Conservation (phyloP, 495 filamentous ascomycete genomes). For the Penicillium odoratum region DNA sequence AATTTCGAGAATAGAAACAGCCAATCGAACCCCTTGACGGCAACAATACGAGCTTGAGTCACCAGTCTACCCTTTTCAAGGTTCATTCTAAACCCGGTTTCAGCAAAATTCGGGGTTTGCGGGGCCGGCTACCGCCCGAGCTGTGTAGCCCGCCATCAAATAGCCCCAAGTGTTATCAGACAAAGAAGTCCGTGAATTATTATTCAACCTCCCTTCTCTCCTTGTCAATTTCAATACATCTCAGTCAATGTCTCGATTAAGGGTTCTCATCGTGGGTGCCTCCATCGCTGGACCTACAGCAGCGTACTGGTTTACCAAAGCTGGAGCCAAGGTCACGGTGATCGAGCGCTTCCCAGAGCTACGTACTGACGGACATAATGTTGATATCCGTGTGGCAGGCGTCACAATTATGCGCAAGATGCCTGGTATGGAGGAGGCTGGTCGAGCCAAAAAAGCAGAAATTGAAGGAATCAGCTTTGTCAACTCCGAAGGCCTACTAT, state of each 20-base stretch:
- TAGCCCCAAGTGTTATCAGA: background rate
- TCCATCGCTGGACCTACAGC: constrained; percentile 32
- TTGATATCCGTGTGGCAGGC: constrained; percentile 54
- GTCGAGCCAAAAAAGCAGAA: constrained; percentile 37
- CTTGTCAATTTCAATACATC: background rate
- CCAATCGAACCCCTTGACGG: background rate
- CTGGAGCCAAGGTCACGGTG: constrained; percentile 50
- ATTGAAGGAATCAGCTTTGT: constrained; percentile 50
- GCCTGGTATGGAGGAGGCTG: constrained; percentile 44
- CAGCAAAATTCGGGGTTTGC: background rate
- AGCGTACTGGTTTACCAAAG: constrained; percentile 52
- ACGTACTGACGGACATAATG: constrained; percentile 48
- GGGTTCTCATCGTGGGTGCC: constrained; percentile 41
- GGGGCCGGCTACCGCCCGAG: constrained; percentile 4
- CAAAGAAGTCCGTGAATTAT: background rate
- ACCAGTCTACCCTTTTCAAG: background rate
- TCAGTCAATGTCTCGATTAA: constrained; percentile 28
- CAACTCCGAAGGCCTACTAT: constrained; percentile 30
- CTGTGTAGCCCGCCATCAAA: background rate
- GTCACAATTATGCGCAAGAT: constrained; percentile 52
- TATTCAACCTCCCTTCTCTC: background rate
- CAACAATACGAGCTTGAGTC: background rate
- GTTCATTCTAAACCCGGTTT: background rate
- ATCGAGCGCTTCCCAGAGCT: constrained; percentile 50
- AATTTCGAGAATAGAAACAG: background rate